A percentile compares a stretch with the other conserved stretches of the same genome.
phyloP scores from a whole-genome alignment of 2,329 filamentous ascomycete species.

The Thelonectria olida region DNA sequence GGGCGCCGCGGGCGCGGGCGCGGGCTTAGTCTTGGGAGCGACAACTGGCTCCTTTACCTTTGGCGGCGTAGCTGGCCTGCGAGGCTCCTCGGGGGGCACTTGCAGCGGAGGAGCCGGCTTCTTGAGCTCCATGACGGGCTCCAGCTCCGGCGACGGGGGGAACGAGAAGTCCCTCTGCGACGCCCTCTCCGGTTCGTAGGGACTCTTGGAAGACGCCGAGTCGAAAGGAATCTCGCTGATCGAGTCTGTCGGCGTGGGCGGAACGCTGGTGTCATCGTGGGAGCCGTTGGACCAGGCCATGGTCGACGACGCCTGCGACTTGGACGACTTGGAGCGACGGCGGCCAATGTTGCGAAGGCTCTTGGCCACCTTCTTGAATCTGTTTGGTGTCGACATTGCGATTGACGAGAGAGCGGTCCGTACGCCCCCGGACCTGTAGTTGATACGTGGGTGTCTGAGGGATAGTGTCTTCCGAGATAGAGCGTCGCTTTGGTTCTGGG shows the following conservation, averaged over 20 bases:
- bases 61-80: too few relatives aligned
- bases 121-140: not conserved
- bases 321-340: slow-evolving; percentile 17
- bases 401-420: not conserved
- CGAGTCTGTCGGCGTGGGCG: not conserved
- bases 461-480: not conserved
- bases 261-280: not conserved
- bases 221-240: not conserved
- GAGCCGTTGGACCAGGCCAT: slow-evolving; percentile 12
- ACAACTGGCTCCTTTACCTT: too few relatives aligned
- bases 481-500: not conserved
- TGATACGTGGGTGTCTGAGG: not conserved
- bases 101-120: too few relatives aligned
- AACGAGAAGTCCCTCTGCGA: not conserved
- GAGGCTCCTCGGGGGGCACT: too few relatives aligned
- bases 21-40: too few relatives aligned
- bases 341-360: slow-evolving; percentile 18
- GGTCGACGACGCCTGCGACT: slow-evolving; percentile 13
- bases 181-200: not conserved
- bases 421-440: slow-evolving; percentile 7
- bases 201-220: not conserved
- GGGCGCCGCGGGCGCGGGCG: too few relatives aligned
- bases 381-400: slow-evolving; percentile 13
- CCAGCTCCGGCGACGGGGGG: not conserved
- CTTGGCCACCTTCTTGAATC: slow-evolving; percentile 19